Percentiles rank a stretch among this genome's conserved stretches.
These are phyloP conservation scores for Yamadazyma spencermartinsiae DNA, from an alignment of 1,139 yeast genomes.

Conservation along the genomic window DNA sequence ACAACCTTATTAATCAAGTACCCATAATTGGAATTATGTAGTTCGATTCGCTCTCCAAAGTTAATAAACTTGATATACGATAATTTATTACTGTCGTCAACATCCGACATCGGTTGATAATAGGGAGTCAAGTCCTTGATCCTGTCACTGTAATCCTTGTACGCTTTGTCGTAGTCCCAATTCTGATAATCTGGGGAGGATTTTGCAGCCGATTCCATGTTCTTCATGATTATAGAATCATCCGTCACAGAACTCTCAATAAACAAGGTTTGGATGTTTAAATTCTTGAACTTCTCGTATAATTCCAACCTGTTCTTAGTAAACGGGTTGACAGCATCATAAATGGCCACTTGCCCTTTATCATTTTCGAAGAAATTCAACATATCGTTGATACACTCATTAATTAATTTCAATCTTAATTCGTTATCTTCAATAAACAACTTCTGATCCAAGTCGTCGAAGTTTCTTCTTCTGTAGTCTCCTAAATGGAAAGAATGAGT, in stretches of 20 bases:
- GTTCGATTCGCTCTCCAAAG: slow-evolving; percentile 83
- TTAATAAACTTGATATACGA: slow-evolving; percentile 83
- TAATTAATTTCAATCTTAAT: slow-evolving; percentile 59
- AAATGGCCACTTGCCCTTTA: slow-evolving; percentile 90
- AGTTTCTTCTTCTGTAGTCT: slow-evolving; percentile 71
- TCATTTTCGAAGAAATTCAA: slow-evolving; percentile 67
- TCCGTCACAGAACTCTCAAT: slow-evolving; percentile 88
- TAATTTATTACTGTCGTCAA: slow-evolving; percentile 43
- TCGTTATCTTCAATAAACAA: slow-evolving; percentile 64
- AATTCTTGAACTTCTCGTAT: slow-evolving; percentile 50
- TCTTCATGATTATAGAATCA: slow-evolving; percentile 64
- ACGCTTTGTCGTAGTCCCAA: slow-evolving; percentile 67
- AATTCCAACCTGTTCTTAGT: slow-evolving; percentile 65
- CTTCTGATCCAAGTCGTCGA: slow-evolving; percentile 60
- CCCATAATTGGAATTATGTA: slow-evolving; percentile 81
- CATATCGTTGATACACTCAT: slow-evolving; percentile 71
- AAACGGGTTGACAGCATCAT: slow-evolving; percentile 91
- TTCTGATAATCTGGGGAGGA: slow-evolving; percentile 85
- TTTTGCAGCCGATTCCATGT: slow-evolving; percentile 78
- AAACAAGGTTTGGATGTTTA: slow-evolving; percentile 74
- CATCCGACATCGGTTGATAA: slow-evolving; percentile 52
- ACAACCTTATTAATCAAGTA: slow-evolving; percentile 87
- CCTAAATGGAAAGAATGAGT: slow-evolving; percentile 92
- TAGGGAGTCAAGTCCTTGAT: slow-evolving; percentile 51
- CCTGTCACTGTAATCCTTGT: slow-evolving; percentile 57